Base-by-base conservation (phyloP, 768 basidiomycete genomes). In the Naganishia vishniacii region DNA sequence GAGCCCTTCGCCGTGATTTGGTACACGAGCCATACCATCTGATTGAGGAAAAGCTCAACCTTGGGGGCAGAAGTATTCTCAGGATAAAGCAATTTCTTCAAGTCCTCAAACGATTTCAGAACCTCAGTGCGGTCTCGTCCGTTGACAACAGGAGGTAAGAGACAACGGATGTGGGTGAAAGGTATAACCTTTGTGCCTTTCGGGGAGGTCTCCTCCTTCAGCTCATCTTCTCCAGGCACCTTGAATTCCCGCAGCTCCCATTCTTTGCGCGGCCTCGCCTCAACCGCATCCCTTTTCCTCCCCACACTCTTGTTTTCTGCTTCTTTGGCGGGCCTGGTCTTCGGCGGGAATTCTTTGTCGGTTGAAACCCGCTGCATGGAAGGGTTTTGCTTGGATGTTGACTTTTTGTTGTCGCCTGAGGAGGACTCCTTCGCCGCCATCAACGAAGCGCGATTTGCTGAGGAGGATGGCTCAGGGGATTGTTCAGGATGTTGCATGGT, bases 1-100 rank as follows among this genome's bases (percentile, higher is more conserved):
- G 34, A 40, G n/a, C 53, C 49, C 20, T 56, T 5, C 53, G 13
- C n/a, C 53, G 37, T 23, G 23, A 56, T 56, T 26, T 56, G 53
- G 15, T 56, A 20, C 34, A 40, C n/a, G n/a, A 41, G 1, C 32
- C 32, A 56, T 13, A 15, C 23, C 37, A 40, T 12, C 37, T 56
- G 53, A 34, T 15, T 25, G 2, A 56, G 53, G 18, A n/a, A 20
- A 37, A 56, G 53, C 32, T 56, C 53, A 23, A 56, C 37, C 26
- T n/a, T n/a, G n/a, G 23, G 34, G 16, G 53, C 6, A 8, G 12
- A 5, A 13, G 2, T 40, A 11, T 40, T 29, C 20, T 34, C 34
- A 3, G 53, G 53, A 4, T 20, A 16, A 40, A 56, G 53, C 18
- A 40, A 34, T 29, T 18, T 56, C 20, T 20, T 26, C n/a, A 56